Evolutionary conservation across 2,329 filamentous ascomycete species (phyloP).

Genomic region (Beauveria sp.): DNA sequence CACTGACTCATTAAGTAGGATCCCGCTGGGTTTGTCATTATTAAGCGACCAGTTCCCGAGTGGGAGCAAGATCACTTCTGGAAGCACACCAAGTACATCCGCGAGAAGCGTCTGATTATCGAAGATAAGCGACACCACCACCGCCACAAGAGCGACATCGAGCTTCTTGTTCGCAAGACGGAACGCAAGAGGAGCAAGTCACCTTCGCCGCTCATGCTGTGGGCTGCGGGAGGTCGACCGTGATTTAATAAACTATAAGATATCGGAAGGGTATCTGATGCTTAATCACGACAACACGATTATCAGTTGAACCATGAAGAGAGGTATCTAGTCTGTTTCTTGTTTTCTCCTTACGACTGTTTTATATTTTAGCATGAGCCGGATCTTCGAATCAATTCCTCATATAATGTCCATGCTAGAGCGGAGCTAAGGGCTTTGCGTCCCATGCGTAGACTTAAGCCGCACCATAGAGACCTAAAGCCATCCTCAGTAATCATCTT

Average conservation of each 20-base stretch:
- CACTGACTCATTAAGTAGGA: constrained; percentile 42
- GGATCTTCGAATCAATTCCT: constrained; percentile 71
- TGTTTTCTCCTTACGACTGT: constrained; percentile 1
- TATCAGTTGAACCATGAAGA: constrained; percentile 1
- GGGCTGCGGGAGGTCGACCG: constrained; percentile 42
- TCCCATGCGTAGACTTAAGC: constrained; percentile 76
- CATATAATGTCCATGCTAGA: constrained; percentile 95
- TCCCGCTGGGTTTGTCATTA: constrained; percentile 60
- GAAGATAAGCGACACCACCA: constrained; percentile 37
- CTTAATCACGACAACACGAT: not conserved
- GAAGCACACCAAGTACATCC: constrained; percentile 59
- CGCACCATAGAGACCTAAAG: constrained; percentile 71
- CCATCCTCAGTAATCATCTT: constrained; percentile 81
- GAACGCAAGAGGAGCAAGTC: constrained; percentile 49
- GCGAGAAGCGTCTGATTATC: constrained; percentile 46
- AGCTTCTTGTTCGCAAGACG: constrained; percentile 43
- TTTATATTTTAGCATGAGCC: constrained; percentile 14
- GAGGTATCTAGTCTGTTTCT: constrained; percentile 4
- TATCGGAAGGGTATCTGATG: not conserved
- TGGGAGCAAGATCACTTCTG: constrained; percentile 65
- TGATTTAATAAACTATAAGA: not conserved
- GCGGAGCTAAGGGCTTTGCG: constrained; percentile 89
- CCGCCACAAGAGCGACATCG: constrained; percentile 44
- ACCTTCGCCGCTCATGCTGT: constrained; percentile 46
- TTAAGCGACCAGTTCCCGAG: constrained; percentile 66